Conservation (phyloP, 345 rosid genomes). For the Kandelia obovata region DNA sequence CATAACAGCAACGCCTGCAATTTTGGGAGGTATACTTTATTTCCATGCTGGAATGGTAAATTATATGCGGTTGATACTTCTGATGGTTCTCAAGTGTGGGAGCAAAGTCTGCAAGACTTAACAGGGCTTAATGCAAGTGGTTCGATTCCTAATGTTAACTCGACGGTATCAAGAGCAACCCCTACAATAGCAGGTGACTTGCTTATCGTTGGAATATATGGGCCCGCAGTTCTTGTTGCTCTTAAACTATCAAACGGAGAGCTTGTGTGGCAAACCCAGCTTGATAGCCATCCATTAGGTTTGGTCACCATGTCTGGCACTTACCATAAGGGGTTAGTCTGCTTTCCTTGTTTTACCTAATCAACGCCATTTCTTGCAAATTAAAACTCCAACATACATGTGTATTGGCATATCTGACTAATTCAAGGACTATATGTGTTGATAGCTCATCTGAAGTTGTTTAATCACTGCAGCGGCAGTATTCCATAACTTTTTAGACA, state of each 20-base stretch:
- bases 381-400: too few relatives aligned
- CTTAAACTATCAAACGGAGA: slow-evolving; percentile 20
- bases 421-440: too few relatives aligned
- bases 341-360: neutral
- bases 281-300: slow-evolving; percentile 20
- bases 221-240: slow-evolving; percentile 29
- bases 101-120: slow-evolving; percentile 14
- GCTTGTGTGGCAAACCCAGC: slow-evolving; percentile 23
- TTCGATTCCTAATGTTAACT: neutral
- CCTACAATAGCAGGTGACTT: slow-evolving; percentile 29
- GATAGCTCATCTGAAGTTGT: too few relatives aligned
- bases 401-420: too few relatives aligned
- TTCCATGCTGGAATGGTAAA: slow-evolving; percentile 36
- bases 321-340: slow-evolving; percentile 22
- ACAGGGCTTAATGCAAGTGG: slow-evolving; percentile 8
- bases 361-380: neutral
- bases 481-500: too few relatives aligned
- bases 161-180: slow-evolving; percentile 25
- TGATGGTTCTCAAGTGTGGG: slow-evolving; percentile 30
- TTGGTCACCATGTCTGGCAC: slow-evolving; percentile 34
- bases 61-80: slow-evolving; percentile 22
- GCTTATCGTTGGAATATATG: slow-evolving; percentile 24
- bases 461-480: too few relatives aligned
- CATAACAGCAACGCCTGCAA: slow-evolving; percentile 30
- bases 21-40: slow-evolving; percentile 21